phyloP scores from a whole-genome alignment of 495 filamentous ascomycete species.

The Cercophora samala region DNA sequence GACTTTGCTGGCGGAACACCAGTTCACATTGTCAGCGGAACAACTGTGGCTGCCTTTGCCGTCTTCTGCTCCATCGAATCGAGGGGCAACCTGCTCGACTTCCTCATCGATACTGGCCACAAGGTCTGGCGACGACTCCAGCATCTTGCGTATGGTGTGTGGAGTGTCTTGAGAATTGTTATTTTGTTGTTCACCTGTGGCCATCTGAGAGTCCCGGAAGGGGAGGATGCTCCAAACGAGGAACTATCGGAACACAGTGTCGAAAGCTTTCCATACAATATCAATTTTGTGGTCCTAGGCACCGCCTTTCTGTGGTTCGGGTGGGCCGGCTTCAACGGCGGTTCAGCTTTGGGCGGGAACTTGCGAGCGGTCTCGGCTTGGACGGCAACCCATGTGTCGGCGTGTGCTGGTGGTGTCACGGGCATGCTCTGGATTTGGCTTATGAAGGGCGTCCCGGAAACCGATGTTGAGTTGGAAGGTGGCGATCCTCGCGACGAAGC shows the following conservation, averaged over 20 bases:
- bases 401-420: constrained; percentile 76
- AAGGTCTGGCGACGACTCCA: background rate
- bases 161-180: constrained; percentile 9
- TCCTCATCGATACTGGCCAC: background rate
- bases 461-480: constrained; percentile 44
- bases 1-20: constrained; percentile 86
- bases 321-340: constrained; percentile 95
- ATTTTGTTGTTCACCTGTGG: constrained; percentile 8
- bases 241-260: constrained; percentile 38
- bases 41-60: constrained; percentile 73
- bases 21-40: constrained; percentile 80
- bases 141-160: constrained; percentile 9
- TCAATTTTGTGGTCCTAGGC: constrained; percentile 86
- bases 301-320: constrained; percentile 94
- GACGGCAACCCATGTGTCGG: constrained; percentile 90
- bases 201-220: constrained; percentile 61
- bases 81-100: constrained; percentile 4
- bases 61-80: constrained; percentile 48
- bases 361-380: constrained; percentile 78
- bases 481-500: constrained; percentile 2
- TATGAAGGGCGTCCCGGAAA: constrained; percentile 11
- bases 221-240: constrained; percentile 66
- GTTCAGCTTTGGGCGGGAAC: constrained; percentile 84
- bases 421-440: constrained; percentile 34
- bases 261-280: constrained; percentile 63